Conservation (phyloP, 2,329 filamentous ascomycete genomes). For the Fusarium pseudograminearum region DNA sequence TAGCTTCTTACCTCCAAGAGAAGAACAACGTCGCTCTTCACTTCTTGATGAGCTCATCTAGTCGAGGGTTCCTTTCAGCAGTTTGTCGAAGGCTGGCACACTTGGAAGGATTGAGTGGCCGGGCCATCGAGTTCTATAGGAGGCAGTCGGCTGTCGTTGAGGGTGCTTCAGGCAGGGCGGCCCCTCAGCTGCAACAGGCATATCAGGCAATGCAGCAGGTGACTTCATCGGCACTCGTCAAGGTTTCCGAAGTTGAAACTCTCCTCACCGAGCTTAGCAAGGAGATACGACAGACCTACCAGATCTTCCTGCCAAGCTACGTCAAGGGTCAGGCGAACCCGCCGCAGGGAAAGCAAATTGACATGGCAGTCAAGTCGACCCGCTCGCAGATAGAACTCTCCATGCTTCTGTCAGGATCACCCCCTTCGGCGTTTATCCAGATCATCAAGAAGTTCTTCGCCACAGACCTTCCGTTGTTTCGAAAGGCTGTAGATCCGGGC, state of each 20-base stretch:
- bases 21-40: conserved; percentile 71
- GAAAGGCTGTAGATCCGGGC: conserved; percentile 71
- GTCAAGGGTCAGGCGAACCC: conserved; percentile 62
- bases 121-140: conserved; percentile 65
- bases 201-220: conserved; percentile 67
- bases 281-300: conserved; percentile 66
- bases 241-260: conserved; percentile 71
- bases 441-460: conserved; percentile 76
- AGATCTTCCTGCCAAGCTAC: conserved; percentile 58
- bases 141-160: conserved; percentile 57
- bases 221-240: conserved; percentile 65
- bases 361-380: conserved; percentile 58
- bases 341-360: conserved; percentile 57
- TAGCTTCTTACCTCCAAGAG: conserved; percentile 64
- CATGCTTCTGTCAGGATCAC: conserved; percentile 63
- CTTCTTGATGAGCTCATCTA: conserved; percentile 78
- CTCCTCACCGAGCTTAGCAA: conserved; percentile 64
- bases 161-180: conserved; percentile 55
- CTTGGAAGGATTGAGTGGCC: conserved; percentile 63
- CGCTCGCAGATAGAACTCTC: conserved; percentile 64
- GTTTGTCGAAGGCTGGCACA: conserved; percentile 73
- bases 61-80: conserved; percentile 77
- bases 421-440: conserved; percentile 61
- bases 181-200: conserved; percentile 66
- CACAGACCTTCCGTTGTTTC: conserved; percentile 68